Conservation (phyloP, 192 early-diverging fungal species). For the Backusella mclennaniae region DNA sequence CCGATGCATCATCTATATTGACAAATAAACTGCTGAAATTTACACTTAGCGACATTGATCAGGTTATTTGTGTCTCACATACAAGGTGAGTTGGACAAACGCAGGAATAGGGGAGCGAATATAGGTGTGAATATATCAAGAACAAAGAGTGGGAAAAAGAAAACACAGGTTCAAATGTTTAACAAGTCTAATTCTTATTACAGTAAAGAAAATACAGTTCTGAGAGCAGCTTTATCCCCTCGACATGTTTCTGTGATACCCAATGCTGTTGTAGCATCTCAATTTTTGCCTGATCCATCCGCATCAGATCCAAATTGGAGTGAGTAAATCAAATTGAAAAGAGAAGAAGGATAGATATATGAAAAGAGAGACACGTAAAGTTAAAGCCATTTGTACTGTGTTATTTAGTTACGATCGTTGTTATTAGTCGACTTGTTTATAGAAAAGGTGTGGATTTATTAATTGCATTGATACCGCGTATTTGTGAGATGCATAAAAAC, state of each 20-base stretch:
- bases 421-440: conserved; percentile 90
- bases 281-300: conserved; percentile 82
- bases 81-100: conserved; percentile 62
- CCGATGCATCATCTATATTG: conserved; percentile 86
- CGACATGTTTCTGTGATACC: conserved; percentile 92
- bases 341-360: background rate
- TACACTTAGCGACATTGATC: conserved; percentile 93
- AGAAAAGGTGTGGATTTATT: conserved; percentile 94
- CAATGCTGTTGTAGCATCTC: conserved; percentile 93
- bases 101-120: background rate
- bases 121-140: background rate
- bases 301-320: conserved; percentile 74
- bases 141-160: background rate
- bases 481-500: conserved; percentile 75
- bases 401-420: conserved; percentile 84
- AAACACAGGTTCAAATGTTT: background rate
- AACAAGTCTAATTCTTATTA: background rate
- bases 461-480: conserved; percentile 85
- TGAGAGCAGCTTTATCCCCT: conserved; percentile 89
- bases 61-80: conserved; percentile 97
- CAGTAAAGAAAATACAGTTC: conserved; percentile 98
- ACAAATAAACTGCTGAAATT: conserved; percentile 98
- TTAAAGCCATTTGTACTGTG: background rate
- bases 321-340: conserved; percentile 34
- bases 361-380: background rate